A percentile compares a stretch with the other conserved stretches of the same genome.
phyloP scores from a whole-genome alignment of 345 rosid genomes.

The Theobroma cacao region DNA sequence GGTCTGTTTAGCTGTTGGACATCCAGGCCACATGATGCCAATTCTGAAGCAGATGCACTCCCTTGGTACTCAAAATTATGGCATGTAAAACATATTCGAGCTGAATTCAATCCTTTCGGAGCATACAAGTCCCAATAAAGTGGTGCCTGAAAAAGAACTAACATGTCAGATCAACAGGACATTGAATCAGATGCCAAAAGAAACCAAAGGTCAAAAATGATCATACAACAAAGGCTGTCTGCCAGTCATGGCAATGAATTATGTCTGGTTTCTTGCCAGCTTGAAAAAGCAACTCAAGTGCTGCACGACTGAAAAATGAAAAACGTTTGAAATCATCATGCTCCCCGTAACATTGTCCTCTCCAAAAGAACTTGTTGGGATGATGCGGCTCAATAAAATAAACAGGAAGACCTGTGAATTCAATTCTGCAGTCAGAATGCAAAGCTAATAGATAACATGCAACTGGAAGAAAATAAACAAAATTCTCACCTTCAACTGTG shows the following conservation, averaged over 20 bases:
- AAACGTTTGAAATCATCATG: conserved; percentile 92
- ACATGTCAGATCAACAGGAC: conserved; percentile 13
- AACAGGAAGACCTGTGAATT: conserved; percentile 84
- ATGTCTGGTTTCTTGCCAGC: conserved; percentile 94
- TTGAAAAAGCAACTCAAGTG: conserved; percentile 87
- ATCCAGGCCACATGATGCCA: conserved; percentile 92
- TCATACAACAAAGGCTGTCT: conserved; percentile 95
- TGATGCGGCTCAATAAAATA: conserved; percentile 96
- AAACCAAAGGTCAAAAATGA: conserved; percentile 1
- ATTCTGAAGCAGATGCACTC: conserved; percentile 73
- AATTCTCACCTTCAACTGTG: conserved; percentile 68
- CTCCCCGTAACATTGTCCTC: conserved; percentile 93
- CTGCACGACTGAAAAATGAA: conserved; percentile 94
- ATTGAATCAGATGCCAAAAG: neutral
- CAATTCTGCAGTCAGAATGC: conserved; percentile 29
- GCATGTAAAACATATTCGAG: conserved; percentile 96
- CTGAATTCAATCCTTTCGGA: conserved; percentile 89
- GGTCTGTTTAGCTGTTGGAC: conserved; percentile 82
- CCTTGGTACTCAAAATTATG: conserved; percentile 99
- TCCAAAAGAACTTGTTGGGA: conserved; percentile 92
- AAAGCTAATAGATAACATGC: conserved; percentile 15
- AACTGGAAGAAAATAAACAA: conserved; percentile 10
- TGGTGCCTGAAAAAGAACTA: conserved; percentile 66
- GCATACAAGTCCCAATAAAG: conserved; percentile 93
- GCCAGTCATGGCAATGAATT: conserved; percentile 99